These are phyloP conservation scores for Rhizophagus sp. DNA, from an alignment of 192 early-diverging fungal species.

Conservation along the genomic window DNA sequence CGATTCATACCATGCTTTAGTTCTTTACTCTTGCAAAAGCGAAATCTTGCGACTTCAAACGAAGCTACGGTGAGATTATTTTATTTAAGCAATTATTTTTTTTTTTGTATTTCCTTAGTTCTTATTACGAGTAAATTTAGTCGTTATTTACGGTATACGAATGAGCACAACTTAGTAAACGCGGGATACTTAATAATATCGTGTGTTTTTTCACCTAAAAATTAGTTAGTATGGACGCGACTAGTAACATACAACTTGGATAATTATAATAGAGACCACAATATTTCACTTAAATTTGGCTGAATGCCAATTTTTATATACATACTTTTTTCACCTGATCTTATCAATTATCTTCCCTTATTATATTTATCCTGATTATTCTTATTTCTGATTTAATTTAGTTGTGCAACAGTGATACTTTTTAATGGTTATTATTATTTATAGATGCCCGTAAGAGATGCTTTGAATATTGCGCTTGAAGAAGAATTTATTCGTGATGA, in stretches of 20 bases:
- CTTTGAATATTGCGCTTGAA: constrained; percentile 95
- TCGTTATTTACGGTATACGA: neutral
- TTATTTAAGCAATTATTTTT: neutral
- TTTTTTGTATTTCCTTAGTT: too few species aligned
- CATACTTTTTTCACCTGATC: too few species aligned
- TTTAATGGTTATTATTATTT: neutral
- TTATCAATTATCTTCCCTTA: too few species aligned
- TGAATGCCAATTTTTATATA: too few species aligned
- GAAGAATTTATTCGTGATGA: constrained; percentile 94
- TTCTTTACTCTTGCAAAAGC: constrained; percentile 26
- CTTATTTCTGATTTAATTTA: neutral
- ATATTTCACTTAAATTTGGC: too few species aligned
- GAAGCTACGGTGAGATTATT: neutral
- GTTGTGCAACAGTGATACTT: neutral
- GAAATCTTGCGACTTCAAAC: neutral
- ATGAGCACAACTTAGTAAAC: neutral
- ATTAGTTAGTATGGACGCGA: neutral
- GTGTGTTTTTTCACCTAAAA: neutral
- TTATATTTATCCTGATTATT: neutral
- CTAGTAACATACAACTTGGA: neutral
- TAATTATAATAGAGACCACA: too few species aligned
- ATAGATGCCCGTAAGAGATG: constrained; percentile 96
- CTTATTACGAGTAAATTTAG: neutral
- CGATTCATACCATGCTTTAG: neutral
- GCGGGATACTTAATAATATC: neutral